Percentiles rank a stretch among this genome's conserved stretches.
Evolutionary conservation across 1,284 basidiomycete species (phyloP).

Genomic region (Irpex rosettiformis): DNA sequence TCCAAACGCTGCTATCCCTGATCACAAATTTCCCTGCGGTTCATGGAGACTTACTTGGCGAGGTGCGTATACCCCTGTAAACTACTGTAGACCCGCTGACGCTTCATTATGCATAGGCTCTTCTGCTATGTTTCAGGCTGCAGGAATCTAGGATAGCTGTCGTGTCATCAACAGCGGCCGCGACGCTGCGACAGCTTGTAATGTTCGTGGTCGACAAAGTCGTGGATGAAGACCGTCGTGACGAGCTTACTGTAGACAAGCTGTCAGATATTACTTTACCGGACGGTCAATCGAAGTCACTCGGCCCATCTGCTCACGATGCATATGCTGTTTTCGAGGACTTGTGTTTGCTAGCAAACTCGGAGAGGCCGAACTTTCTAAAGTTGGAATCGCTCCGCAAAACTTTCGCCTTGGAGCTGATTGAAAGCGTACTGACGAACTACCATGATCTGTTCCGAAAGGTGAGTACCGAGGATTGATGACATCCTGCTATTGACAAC

Average conservation of each 20-base stretch:
- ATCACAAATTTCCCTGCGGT: constrained; percentile 84
- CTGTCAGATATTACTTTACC: constrained; percentile 54
- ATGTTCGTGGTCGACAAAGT: constrained; percentile 99
- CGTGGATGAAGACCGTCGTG: constrained; percentile 69
- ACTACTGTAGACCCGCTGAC: not conserved
- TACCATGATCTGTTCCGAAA: constrained; percentile 86
- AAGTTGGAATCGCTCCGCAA: constrained; percentile 84
- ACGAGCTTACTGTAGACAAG: constrained; percentile 30
- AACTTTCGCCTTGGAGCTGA: constrained; percentile 93
- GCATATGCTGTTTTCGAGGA: constrained; percentile 90
- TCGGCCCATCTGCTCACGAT: constrained; percentile 83
- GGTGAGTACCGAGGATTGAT: constrained; percentile 36
- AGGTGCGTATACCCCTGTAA: constrained; percentile 46
- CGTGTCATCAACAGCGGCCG: constrained; percentile 95
- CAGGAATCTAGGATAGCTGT: constrained; percentile 95
- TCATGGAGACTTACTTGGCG: constrained; percentile 76
- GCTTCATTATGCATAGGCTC: constrained; percentile 48
- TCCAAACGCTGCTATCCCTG: constrained; percentile 87
- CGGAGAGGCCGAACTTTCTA: constrained; percentile 81
- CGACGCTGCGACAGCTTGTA: constrained; percentile 92
- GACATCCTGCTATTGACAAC: not conserved
- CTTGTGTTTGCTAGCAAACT: constrained; percentile 82
- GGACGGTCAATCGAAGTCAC: constrained; percentile 52
- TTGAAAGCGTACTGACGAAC: constrained; percentile 95
- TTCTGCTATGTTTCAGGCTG: constrained; percentile 90